These are phyloP conservation scores for Eragrostis nindensis DNA, from an alignment of 176 grass and related monocot genomes.

Conservation along the genomic window DNA sequence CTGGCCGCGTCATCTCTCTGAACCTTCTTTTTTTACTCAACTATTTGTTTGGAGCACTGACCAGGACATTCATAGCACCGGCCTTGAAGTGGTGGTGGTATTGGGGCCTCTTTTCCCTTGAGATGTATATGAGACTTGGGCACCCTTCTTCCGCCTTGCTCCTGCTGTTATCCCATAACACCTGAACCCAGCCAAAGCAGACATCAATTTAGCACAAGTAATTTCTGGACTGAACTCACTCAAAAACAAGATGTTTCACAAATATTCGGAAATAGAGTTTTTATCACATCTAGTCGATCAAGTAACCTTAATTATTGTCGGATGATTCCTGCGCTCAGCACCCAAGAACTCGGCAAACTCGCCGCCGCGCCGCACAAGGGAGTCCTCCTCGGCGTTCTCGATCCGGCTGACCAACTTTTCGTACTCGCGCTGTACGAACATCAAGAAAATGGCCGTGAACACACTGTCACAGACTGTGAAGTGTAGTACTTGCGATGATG, in stretches of 20 bases:
- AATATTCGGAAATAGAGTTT: no score
- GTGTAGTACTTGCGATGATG: background rate
- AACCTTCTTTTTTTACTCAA: background rate
- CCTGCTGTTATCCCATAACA: slow-evolving; percentile 48
- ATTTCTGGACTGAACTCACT: no score
- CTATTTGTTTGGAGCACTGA: background rate
- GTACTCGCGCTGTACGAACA: slow-evolving; percentile 42
- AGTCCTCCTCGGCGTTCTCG: slow-evolving; percentile 41
- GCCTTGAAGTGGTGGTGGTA: slow-evolving; percentile 59
- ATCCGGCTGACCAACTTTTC: slow-evolving; percentile 44
- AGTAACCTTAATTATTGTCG: slow-evolving; percentile 55
- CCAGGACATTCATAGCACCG: slow-evolving; percentile 63
- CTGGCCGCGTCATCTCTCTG: no score
- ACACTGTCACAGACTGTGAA: background rate
- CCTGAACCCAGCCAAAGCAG: slow-evolving; percentile 14
- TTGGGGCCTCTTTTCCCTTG: slow-evolving; percentile 48
- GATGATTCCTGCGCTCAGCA: slow-evolving; percentile 43
- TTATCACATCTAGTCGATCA: background rate
- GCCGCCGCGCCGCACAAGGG: background rate
- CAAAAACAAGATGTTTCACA: no score
- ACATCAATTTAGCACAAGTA: no score
- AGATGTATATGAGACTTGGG: slow-evolving; percentile 56
- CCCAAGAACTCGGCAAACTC: slow-evolving; percentile 51
- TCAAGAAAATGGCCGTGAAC: background rate
- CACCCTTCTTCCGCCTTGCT: slow-evolving; percentile 1